Evolutionary conservation across 148 eudicot genomes (phyloP), one percentile per base, ranked within the genome.

Genomic region (Rhododendron ovatum): DNA sequence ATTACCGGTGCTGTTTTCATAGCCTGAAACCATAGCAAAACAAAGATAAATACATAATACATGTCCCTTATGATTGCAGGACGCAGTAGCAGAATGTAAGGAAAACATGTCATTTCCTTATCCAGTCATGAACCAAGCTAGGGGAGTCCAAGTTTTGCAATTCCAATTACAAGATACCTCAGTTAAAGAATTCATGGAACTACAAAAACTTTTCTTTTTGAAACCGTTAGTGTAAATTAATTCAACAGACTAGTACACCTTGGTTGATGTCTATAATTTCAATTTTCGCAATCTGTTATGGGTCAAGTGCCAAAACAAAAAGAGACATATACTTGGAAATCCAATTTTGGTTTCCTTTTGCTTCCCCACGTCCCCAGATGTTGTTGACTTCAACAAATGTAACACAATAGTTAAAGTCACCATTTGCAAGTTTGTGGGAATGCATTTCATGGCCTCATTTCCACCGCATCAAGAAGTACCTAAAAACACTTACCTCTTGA

Each of bases 1-100:
- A 85, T 87, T 90, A 82, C 88, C 91, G 48, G 89, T 86, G 83
- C 90, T 90, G 88, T 90, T 89, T 71, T 95, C 98, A 88, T 92
- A 98, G 76, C 96, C 99, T 95, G 94, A 69, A 81, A 78, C 75
- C 39, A 61, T 65, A 87, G 20, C 47, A 77, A n/a, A 83, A 1
- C 82, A 14, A 83, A 83, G 0, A 71, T 67, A 7, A 83, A 35
- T 33, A 18, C 2, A 4, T 86, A 51, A 14, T 53, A 5, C 0
- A 35, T 35, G 33, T 84, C 45, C 57, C 57, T 33, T 22, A 18
- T 71, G 33, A 22, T 24, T 53, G 28, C 33, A 5, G 50, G 33
- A 39, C 22, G 45, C 39, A 45, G 81, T 50, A 15, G 55, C 45
- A 10, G 35, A 84, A 45, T 35, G 57, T 51, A 5, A 24, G 39